Conservation (phyloP, 768 basidiomycete genomes). For the Kwoniella sp. region DNA sequence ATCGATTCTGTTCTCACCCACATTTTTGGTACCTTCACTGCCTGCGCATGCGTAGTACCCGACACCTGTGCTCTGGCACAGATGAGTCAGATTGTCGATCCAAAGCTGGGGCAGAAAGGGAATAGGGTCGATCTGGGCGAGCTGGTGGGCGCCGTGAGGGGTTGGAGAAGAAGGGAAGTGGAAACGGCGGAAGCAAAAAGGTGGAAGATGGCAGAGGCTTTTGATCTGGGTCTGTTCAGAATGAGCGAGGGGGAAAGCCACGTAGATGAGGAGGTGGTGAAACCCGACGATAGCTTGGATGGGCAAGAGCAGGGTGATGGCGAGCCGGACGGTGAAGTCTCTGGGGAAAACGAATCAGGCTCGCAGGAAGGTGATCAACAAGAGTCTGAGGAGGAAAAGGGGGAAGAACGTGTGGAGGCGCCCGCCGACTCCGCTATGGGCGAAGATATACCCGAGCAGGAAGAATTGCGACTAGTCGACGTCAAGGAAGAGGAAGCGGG, state of each 20-base stretch:
- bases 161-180: constrained; percentile 51
- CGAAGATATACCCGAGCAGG: too few species aligned
- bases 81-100: constrained; percentile 45
- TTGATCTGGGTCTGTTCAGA: constrained; percentile 11
- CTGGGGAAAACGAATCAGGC: not conserved
- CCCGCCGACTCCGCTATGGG: not conserved
- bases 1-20: constrained; percentile 48
- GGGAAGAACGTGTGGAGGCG: not conserved
- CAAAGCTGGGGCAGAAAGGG: constrained; percentile 25
- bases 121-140: constrained; percentile 42
- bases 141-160: constrained; percentile 50
- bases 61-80: constrained; percentile 51
- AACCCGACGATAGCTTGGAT: too few species aligned
- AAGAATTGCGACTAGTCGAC: too few species aligned
- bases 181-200: constrained; percentile 36
- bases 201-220: constrained; percentile 16
- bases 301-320: too few species aligned
- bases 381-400: not conserved
- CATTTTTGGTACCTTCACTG: constrained; percentile 47
- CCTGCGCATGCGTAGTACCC: constrained; percentile 51
- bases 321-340: too few species aligned
- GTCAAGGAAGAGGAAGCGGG: too few species aligned
- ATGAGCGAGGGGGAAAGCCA: constrained; percentile 8
- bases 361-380: not conserved
- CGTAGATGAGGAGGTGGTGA: too few species aligned